These are phyloP conservation scores for Fusarium nisikadoi DNA, from an alignment of 2,329 filamentous ascomycete genomes.

Conservation along the genomic window DNA sequence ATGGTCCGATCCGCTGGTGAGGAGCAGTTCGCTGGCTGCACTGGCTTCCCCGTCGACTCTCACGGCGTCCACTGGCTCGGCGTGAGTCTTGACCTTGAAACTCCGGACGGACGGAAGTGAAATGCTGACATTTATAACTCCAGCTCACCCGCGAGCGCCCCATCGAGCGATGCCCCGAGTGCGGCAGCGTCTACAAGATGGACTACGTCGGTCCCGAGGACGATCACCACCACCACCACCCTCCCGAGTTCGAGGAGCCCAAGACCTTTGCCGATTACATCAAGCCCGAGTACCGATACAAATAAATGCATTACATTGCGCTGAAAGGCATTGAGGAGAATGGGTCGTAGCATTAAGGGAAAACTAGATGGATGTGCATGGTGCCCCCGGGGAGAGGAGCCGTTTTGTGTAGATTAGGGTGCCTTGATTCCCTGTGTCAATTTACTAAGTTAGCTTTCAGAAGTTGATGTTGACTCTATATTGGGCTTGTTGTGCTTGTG, in stretches of 20 bases:
- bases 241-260: slow-evolving; percentile 79
- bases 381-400: slow-evolving; percentile 38
- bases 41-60: slow-evolving; percentile 90
- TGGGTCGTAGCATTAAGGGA: slow-evolving; percentile 41
- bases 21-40: slow-evolving; percentile 97
- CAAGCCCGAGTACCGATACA: slow-evolving; percentile 92
- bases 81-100: slow-evolving; percentile 63
- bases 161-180: slow-evolving; percentile 94
- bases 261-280: slow-evolving; percentile 98
- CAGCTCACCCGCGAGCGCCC: slow-evolving; percentile 90
- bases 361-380: slow-evolving; percentile 40
- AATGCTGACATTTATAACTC: slow-evolving; percentile 23
- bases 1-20: slow-evolving; percentile 90
- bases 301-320: slow-evolving; percentile 50
- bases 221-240: slow-evolving; percentile 71
- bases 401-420: slow-evolving; percentile 56
- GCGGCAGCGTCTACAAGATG: slow-evolving; percentile 97
- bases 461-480: slow-evolving; percentile 42
- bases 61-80: slow-evolving; percentile 92
- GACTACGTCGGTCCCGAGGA: slow-evolving; percentile 90
- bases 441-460: slow-evolving; percentile 48
- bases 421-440: slow-evolving; percentile 50
- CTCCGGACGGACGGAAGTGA: slow-evolving; percentile 25
- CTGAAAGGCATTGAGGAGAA: slow-evolving; percentile 19
- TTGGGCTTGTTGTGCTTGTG: neutral